Evolutionary conservation across 2,329 filamentous ascomycete genomes (phyloP).

Genomic region (Colletotrichum phormii): DNA sequence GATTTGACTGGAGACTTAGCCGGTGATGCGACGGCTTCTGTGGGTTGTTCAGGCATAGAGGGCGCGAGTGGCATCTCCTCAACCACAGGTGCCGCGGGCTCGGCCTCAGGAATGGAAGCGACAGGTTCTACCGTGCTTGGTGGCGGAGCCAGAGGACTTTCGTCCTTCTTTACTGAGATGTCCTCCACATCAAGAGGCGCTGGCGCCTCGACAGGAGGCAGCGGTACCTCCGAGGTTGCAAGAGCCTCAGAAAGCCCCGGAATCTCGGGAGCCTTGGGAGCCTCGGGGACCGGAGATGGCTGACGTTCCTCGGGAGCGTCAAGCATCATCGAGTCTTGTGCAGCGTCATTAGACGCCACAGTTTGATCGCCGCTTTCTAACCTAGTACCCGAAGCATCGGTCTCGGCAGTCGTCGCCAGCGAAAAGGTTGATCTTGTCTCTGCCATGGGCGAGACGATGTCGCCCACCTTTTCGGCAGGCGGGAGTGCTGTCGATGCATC

Average conservation of each 20-base stretch:
- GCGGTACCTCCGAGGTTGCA: background rate
- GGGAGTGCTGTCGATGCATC: constrained; percentile 25
- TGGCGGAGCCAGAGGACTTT: background rate
- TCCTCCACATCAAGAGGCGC: constrained; percentile 9
- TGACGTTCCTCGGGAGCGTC: constrained; percentile 13
- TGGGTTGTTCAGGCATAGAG: background rate
- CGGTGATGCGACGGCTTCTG: constrained; percentile 11
- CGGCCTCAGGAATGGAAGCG: constrained; percentile 3
- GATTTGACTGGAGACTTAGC: constrained; percentile 13
- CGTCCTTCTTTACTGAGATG: constrained; percentile 11
- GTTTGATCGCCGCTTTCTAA: constrained; percentile 26
- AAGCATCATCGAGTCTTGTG: constrained; percentile 20
- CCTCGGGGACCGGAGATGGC: background rate
- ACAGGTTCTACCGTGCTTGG: background rate
- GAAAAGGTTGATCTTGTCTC: constrained; percentile 33
- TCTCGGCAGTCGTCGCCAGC: constrained; percentile 31
- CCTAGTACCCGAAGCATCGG: constrained; percentile 26
- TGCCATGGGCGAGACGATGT: constrained; percentile 31
- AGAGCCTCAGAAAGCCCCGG: constrained; percentile 1
- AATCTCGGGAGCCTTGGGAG: background rate
- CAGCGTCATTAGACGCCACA: constrained; percentile 18
- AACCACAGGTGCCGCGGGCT: background rate
- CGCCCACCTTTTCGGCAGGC: constrained; percentile 31
- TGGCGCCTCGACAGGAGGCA: background rate
- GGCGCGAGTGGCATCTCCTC: background rate